These are phyloP conservation scores for Pichia cabralensis DNA, from an alignment of 805 yeast genomes.

Conservation along the genomic window DNA sequence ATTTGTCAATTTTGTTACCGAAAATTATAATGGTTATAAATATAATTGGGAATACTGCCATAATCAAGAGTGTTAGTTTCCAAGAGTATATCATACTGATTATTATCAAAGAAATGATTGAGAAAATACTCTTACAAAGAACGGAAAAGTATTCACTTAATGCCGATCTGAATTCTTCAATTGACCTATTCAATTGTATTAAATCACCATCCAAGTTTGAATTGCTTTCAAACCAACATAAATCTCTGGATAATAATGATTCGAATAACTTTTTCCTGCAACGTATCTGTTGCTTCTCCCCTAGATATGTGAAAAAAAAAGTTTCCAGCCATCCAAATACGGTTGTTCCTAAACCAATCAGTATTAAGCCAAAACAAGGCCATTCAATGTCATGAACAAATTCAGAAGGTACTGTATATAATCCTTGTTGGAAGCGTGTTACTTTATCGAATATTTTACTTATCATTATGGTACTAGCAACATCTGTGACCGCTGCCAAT, in stretches of 20 bases:
- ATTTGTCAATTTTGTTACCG: slow-evolving; percentile 40
- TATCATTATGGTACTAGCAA: slow-evolving; percentile 52
- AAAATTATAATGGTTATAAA: slow-evolving; percentile 36
- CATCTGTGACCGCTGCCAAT: slow-evolving; percentile 47
- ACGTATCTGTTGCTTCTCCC: slow-evolving; percentile 57
- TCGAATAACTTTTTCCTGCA: slow-evolving; percentile 39
- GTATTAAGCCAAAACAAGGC: slow-evolving; percentile 29
- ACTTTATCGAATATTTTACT: slow-evolving; percentile 52
- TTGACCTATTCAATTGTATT: slow-evolving; percentile 56
- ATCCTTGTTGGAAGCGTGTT: slow-evolving; percentile 25
- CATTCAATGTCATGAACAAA: slow-evolving; percentile 31
- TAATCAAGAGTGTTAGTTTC: slow-evolving; percentile 71
- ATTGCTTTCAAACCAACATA: slow-evolving; percentile 56
- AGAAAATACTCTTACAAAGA: slow-evolving; percentile 40
- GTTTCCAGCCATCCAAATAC: slow-evolving; percentile 45
- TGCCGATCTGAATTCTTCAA: slow-evolving; percentile 64
- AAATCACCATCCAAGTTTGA: slow-evolving; percentile 53
- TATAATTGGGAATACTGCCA: slow-evolving; percentile 68
- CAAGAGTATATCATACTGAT: slow-evolving; percentile 74
- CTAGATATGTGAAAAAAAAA: slow-evolving; percentile 54
- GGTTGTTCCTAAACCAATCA: slow-evolving; percentile 37
- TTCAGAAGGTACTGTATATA: slow-evolving; percentile 16
- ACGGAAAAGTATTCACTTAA: slow-evolving; percentile 58
- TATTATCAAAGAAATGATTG: slow-evolving; percentile 44
- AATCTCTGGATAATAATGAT: slow-evolving; percentile 35